Evolutionary conservation across 139 green algal genomes (phyloP), one percentile per base, ranked within the genome.

Genomic region (Coelastrella sp.): DNA sequence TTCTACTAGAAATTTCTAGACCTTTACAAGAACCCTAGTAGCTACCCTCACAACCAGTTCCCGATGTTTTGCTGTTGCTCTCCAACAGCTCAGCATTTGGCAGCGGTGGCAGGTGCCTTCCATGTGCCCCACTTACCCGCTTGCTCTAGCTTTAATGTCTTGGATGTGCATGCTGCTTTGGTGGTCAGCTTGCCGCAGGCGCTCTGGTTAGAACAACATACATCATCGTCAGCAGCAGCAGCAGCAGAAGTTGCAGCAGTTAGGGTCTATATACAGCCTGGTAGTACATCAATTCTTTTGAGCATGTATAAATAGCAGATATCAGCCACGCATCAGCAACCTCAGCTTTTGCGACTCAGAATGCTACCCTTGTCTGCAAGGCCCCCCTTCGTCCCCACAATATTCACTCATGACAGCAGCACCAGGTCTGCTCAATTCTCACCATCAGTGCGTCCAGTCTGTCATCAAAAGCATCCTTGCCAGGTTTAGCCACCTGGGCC

Each of bases 71-170:
- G n/a, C n/a, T n/a, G n/a, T n/a, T n/a, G n/a, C 45, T 57, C 15
- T 57, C 11, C 45, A 57, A 9, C 15, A 57, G 8, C 11, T 77
- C 37, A 62, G 34, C 71, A 79, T 23, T 79, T 40, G 1, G 43
- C 73, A 34, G 48, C 19, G 5, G 73, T 50, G 23, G 73, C 48
- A 9, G 73, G 32, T n/a, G 59, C 41, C 17, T 40, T 41, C 73
- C 73, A 81, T 45, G 73, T 38, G 5, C 15, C 32, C 73, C 73
- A 81, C 73, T 81, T 67, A 50, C 73, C 73, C 35, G 73, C 45
- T 50, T 81, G 73, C 73, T 68, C 32, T 32, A 81, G 50, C 48
- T 67, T 67, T 7, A 81, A 30, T 7, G 48, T 81, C 17, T 41
- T 48, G 23, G 48, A 30, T 15, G 73, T 48, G 32, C 73, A 81